These are phyloP conservation scores for Termitomyces sp. DNA, from an alignment of 1,284 basidiomycete species.

Conservation along the genomic window DNA sequence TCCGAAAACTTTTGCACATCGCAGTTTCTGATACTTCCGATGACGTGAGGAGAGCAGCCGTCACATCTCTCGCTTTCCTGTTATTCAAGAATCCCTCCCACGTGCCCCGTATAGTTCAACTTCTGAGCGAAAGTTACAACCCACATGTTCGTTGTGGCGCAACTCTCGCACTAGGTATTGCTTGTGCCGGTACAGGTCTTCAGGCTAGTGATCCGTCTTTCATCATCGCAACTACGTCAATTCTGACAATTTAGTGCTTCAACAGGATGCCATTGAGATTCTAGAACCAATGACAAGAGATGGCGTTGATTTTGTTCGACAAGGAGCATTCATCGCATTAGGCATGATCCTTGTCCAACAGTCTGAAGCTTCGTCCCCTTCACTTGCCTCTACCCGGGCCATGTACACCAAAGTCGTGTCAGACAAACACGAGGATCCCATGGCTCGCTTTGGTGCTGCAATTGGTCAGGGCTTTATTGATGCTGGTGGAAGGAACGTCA, in stretches of 20 bases:
- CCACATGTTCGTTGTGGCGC: slow-evolving; percentile 97
- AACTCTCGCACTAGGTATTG: slow-evolving; percentile 90
- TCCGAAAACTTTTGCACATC: slow-evolving; percentile 86
- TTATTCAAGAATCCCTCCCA: slow-evolving; percentile 93
- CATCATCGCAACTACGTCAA: not conserved
- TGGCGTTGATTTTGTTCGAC: slow-evolving; percentile 93
- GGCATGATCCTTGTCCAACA: slow-evolving; percentile 96
- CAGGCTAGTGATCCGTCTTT: slow-evolving; percentile 44
- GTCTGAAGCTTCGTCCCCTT: slow-evolving; percentile 83
- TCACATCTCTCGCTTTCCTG: slow-evolving; percentile 90
- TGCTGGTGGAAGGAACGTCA: slow-evolving; percentile 92
- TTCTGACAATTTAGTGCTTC: slow-evolving; percentile 5
- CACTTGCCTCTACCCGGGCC: slow-evolving; percentile 72
- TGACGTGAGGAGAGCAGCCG: slow-evolving; percentile 91
- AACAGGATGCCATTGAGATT: slow-evolving; percentile 86
- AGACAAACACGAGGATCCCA: slow-evolving; percentile 96
- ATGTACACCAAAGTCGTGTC: slow-evolving; percentile 84
- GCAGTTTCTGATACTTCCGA: slow-evolving; percentile 97
- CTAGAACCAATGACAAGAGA: slow-evolving; percentile 96
- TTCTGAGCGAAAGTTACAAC: slow-evolving; percentile 95
- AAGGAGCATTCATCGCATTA: slow-evolving; percentile 92
- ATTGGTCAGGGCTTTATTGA: slow-evolving; percentile 94
- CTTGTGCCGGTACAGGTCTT: slow-evolving; percentile 94
- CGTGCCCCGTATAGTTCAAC: slow-evolving; percentile 91
- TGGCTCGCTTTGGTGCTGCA: slow-evolving; percentile 94